Base-by-base conservation (phyloP, 306 rosid genomes). In the Trifolium pratense region DNA sequence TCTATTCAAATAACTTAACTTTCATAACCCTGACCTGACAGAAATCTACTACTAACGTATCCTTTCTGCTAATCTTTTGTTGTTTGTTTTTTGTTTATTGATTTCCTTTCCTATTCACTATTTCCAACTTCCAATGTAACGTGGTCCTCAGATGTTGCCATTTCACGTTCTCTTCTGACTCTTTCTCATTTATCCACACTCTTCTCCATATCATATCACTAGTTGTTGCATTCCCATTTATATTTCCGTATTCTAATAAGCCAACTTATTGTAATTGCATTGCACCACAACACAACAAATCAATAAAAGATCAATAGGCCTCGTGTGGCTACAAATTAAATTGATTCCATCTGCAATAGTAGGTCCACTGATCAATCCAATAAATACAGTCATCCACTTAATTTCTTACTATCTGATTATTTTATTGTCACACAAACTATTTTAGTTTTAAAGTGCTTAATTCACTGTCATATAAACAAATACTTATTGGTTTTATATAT, bases 101-200 rank as follows among this genome's bases (percentile, higher is more conserved):
- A 9, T 5, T 66, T 73, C 1, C 40, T 46, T 57, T 49, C 40
- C 4, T 4, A 48, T 18, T 52, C 66, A 34, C 14, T 3, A 1
- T 73, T 73, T 68, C 20, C 83, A 68, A 74, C 76, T 75, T 75
- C 73, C 76, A 42, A 75, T 13, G 72, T 23, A 18, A 23, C 42
- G 83, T 79, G 83, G 83, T 74, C 83, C 83, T 80, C 72, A 74
- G 75, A 66, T 73, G 66, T 79, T 68, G 79, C 69, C 66, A 68
- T 67, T 73, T 79, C 79, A 51, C 66, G 73, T 75, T 66, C 23
- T 58, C 23, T 66, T 73, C 75, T 79, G 69, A 73, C 70, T 73
- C 39, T 21, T 71, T n/a, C 73, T 45, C 68, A 52, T 78, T 56
- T 55, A 78, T 45, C 68, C 60, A 17, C 82, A 14, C 76, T 26